Conservation (phyloP, 75 land plant genomes). For the Selaginella tamariscina region DNA sequence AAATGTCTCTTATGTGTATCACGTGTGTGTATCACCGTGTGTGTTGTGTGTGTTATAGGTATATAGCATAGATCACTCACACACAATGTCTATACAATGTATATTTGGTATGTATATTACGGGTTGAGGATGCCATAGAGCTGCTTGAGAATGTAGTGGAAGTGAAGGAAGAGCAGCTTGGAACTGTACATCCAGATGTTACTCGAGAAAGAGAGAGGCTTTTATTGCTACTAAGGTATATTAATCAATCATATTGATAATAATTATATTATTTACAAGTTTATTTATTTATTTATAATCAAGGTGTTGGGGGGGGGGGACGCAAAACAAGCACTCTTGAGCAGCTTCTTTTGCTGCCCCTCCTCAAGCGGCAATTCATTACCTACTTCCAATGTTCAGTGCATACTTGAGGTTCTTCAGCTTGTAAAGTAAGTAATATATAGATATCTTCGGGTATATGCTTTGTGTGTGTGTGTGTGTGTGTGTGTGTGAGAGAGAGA, state of each 20-base stretch:
- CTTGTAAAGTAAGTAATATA: not conserved
- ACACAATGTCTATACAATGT: too few relatives aligned
- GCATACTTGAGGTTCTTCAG: not conserved
- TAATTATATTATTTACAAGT: too few relatives aligned
- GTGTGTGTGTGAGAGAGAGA: too few relatives aligned
- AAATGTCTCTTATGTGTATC: not conserved
- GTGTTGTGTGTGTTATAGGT: too few relatives aligned
- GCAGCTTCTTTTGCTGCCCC: constrained; percentile 22
- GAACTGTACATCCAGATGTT: constrained; percentile 40
- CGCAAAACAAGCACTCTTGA: constrained; percentile 28
- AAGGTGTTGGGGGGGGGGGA: constrained; percentile 28
- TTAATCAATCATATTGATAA: too few relatives aligned
- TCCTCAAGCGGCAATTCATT: not conserved
- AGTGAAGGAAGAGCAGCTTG: constrained; percentile 34
- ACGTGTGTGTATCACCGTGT: not conserved
- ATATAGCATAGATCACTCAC: too few relatives aligned
- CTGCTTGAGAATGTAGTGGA: constrained; percentile 34
- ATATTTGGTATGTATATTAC: constrained; percentile 5
- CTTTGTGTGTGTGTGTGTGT: too few relatives aligned
- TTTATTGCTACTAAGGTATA: constrained; percentile 28
- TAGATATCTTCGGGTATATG: too few relatives aligned
- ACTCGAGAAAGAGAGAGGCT: constrained; percentile 28
- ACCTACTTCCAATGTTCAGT: too few relatives aligned
- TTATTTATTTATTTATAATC: too few relatives aligned
- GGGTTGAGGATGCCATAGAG: constrained; percentile 33